A percentile compares a stretch with the other conserved stretches of the same genome.
These are phyloP conservation scores for Heliamphora exappendiculata DNA, from an alignment of 148 eudicot species.

Conservation along the genomic window DNA sequence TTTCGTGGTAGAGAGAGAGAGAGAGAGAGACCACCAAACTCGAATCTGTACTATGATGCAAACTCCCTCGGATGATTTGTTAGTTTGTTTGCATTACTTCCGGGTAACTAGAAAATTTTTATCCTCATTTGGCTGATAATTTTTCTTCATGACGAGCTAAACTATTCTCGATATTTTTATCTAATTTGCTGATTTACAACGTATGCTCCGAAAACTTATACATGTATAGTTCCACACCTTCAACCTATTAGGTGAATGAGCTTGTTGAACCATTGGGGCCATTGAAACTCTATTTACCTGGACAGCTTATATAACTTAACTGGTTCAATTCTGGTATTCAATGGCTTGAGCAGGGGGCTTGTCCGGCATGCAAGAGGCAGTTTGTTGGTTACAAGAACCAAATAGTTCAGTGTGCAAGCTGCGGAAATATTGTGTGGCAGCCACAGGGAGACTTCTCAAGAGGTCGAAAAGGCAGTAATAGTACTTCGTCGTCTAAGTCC, in stretches of 20 bases:
- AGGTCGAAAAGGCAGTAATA: constrained; percentile 41
- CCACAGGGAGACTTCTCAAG: constrained; percentile 64
- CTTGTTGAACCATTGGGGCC: neutral
- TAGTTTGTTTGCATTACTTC: neutral
- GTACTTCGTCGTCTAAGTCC: constrained; percentile 35
- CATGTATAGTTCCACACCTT: neutral
- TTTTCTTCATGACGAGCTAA: neutral
- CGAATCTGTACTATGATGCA: neutral
- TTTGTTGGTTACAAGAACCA: constrained; percentile 66
- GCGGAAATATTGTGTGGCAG: constrained; percentile 93
- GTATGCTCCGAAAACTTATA: neutral
- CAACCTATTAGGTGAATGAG: neutral
- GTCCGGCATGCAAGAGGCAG: constrained; percentile 89
- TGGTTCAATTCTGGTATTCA: neutral
- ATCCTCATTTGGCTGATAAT: neutral
- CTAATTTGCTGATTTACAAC: neutral
- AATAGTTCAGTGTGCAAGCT: constrained; percentile 59
- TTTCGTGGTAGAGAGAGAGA: neutral
- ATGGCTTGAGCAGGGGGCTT: constrained; percentile 75
- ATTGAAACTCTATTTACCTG: neutral
- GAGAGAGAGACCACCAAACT: too few species aligned
- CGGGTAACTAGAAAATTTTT: neutral
- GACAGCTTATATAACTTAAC: neutral
- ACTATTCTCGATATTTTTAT: neutral
- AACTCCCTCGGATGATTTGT: neutral